These are phyloP conservation scores for Aspergillus chevalieri DNA, from an alignment of 2,329 filamentous ascomycete species.

Conservation along the genomic window DNA sequence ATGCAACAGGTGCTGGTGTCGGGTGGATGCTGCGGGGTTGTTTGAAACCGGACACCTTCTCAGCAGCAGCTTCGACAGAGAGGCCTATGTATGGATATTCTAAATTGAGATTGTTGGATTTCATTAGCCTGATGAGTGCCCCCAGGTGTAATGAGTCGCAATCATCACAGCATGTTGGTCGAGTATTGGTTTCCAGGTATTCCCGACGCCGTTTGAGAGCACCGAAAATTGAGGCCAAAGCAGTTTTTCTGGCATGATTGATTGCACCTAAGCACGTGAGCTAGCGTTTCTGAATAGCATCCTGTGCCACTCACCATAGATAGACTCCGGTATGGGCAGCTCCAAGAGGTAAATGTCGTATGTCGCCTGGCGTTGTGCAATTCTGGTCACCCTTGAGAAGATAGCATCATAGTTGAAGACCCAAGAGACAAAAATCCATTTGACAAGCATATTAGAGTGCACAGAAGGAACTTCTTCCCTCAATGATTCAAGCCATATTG, in stretches of 20 bases:
- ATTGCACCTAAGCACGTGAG: background rate
- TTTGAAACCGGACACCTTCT: background rate
- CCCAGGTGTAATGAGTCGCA: background rate
- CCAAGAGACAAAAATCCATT: slow-evolving; percentile 1
- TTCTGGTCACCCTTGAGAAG: background rate
- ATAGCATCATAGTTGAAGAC: background rate
- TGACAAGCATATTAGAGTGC: background rate
- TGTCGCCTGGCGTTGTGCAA: background rate
- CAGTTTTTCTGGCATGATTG: background rate
- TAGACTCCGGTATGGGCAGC: background rate
- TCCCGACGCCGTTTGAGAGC: background rate
- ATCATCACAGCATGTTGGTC: background rate
- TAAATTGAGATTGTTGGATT: background rate
- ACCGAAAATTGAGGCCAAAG: background rate
- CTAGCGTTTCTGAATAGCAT: background rate
- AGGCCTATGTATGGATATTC: background rate
- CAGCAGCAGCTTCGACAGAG: background rate
- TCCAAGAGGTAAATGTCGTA: background rate
- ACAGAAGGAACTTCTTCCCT: background rate
- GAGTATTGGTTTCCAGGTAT: background rate
- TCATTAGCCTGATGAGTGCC: background rate
- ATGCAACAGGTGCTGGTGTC: too few species aligned
- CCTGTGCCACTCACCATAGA: background rate
- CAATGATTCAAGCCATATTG: background rate
- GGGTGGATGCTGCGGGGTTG: background rate